Conservation (phyloP, 306 rosid genomes). For the Fagus sylvatica region DNA sequence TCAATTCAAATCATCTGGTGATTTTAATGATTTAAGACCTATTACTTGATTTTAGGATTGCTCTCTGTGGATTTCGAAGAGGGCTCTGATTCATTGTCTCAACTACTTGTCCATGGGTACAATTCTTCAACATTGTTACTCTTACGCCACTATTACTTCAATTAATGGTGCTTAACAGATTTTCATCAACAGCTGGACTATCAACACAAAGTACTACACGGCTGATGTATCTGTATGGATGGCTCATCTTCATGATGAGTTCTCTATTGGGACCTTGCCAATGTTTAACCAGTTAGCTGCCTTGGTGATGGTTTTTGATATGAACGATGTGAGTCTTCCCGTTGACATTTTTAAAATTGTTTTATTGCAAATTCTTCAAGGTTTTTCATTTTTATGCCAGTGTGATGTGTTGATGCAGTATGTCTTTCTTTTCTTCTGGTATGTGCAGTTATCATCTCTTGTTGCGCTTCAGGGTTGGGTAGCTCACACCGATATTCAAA, state of each 20-base stretch:
- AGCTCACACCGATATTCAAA: slow-evolving; percentile 56
- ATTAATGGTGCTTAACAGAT: not conserved
- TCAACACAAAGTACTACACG: slow-evolving; percentile 69
- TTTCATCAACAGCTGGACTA: slow-evolving; percentile 63
- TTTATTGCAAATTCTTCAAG: not conserved
- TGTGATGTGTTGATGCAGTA: slow-evolving; percentile 9
- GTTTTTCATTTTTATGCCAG: not conserved
- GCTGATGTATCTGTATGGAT: slow-evolving; percentile 80
- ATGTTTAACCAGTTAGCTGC: slow-evolving; percentile 53
- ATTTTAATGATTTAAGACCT: not conserved
- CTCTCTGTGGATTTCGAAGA: slow-evolving; percentile 60
- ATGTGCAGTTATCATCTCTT: slow-evolving; percentile 65
- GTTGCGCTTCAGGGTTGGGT: slow-evolving; percentile 69
- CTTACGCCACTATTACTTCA: not conserved
- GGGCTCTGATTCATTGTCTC: slow-evolving; percentile 55
- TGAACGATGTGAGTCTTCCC: slow-evolving; percentile 60
- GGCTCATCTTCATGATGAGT: slow-evolving; percentile 66
- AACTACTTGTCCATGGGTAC: slow-evolving; percentile 64
- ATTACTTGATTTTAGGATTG: slow-evolving; percentile 49
- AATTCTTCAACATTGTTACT: not conserved
- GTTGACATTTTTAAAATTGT: not conserved
- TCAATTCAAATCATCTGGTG: too few relatives aligned
- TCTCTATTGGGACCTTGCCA: slow-evolving; percentile 52
- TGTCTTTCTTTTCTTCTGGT: slow-evolving; percentile 7
- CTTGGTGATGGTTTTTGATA: slow-evolving; percentile 81